These are phyloP conservation scores for Plectranthus barbatus DNA, from an alignment of 257 asterid genomes.

Conservation along the genomic window DNA sequence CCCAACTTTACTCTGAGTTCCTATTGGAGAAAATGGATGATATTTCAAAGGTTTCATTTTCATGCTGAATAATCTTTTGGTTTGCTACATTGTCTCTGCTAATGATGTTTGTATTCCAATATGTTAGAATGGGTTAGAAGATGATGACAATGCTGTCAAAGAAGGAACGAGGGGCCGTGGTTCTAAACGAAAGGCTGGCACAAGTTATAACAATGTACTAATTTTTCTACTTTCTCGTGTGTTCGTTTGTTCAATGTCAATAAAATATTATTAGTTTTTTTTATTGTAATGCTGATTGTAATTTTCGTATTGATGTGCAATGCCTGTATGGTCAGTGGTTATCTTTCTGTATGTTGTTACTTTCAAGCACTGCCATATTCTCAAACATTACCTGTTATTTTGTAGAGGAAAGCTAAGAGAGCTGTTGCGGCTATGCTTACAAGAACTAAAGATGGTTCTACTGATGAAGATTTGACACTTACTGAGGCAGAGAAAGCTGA, in stretches of 20 bases:
- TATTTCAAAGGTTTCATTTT: slow-evolving; percentile 51
- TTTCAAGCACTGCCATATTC: background rate
- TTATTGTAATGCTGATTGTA: background rate
- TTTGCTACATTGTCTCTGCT: slow-evolving; percentile 4
- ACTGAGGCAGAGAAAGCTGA: slow-evolving; percentile 63
- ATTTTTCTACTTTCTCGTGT: slow-evolving; percentile 4
- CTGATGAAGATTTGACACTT: slow-evolving; percentile 52
- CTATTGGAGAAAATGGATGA: slow-evolving; percentile 93
- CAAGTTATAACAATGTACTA: slow-evolving; percentile 56
- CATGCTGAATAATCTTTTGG: background rate
- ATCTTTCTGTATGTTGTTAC: background rate
- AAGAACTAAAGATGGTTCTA: slow-evolving; percentile 57
- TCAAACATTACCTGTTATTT: slow-evolving; percentile 1
- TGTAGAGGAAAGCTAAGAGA: slow-evolving; percentile 76
- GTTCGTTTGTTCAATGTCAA: background rate
- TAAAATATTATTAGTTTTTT: background rate
- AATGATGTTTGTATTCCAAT: slow-evolving; percentile 9
- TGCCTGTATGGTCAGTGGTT: background rate
- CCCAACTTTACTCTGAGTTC: slow-evolving; percentile 86
- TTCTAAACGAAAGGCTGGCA: slow-evolving; percentile 56
- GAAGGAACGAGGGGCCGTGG: slow-evolving; percentile 64
- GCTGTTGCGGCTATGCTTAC: slow-evolving; percentile 97
- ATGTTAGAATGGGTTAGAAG: slow-evolving; percentile 49
- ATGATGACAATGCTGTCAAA: slow-evolving; percentile 27
- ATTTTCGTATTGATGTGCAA: background rate